phyloP scores from a whole-genome alignment of 2,329 filamentous ascomycete genomes.

The Pezicula rhizophila region DNA sequence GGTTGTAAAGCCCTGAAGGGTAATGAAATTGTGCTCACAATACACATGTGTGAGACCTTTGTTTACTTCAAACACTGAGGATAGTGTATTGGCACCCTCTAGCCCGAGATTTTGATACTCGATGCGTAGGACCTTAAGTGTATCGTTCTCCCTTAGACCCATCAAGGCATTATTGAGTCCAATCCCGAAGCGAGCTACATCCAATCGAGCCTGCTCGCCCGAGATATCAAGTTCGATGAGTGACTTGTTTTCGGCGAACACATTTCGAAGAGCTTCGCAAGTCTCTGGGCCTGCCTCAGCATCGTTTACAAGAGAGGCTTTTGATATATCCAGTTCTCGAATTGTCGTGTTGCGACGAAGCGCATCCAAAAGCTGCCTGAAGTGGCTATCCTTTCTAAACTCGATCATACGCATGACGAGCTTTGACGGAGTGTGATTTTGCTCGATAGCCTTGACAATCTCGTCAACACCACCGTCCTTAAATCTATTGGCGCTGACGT shows the following conservation, averaged over 20 bases:
- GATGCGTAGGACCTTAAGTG: constrained; percentile 56
- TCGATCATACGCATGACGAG: constrained; percentile 64
- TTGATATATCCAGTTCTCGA: constrained; percentile 61
- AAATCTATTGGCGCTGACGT: constrained; percentile 53
- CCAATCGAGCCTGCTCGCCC: constrained; percentile 65
- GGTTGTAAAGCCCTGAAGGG: constrained; percentile 63
- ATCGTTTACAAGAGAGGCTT: constrained; percentile 63
- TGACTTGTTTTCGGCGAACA: constrained; percentile 63
- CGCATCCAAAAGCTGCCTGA: constrained; percentile 56
- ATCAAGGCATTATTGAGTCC: constrained; percentile 61
- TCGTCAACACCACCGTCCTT: constrained; percentile 41
- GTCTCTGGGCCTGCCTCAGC: constrained; percentile 64
- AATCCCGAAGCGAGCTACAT: constrained; percentile 62
- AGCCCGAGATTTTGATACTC: constrained; percentile 64
- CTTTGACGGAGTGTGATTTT: constrained; percentile 51
- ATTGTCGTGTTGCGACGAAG: constrained; percentile 57
- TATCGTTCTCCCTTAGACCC: constrained; percentile 57
- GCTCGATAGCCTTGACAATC: constrained; percentile 44
- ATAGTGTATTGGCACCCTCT: constrained; percentile 62
- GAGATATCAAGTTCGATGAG: constrained; percentile 64
- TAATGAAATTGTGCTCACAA: constrained; percentile 68
- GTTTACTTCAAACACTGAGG: constrained; percentile 62
- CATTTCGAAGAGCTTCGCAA: constrained; percentile 53
- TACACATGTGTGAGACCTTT: constrained; percentile 56
- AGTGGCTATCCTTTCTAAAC: constrained; percentile 38